Percentiles rank a stretch among this genome's conserved stretches.
Conservation (phyloP, 139 green algal genomes). For the Micractinium sp. region DNA sequence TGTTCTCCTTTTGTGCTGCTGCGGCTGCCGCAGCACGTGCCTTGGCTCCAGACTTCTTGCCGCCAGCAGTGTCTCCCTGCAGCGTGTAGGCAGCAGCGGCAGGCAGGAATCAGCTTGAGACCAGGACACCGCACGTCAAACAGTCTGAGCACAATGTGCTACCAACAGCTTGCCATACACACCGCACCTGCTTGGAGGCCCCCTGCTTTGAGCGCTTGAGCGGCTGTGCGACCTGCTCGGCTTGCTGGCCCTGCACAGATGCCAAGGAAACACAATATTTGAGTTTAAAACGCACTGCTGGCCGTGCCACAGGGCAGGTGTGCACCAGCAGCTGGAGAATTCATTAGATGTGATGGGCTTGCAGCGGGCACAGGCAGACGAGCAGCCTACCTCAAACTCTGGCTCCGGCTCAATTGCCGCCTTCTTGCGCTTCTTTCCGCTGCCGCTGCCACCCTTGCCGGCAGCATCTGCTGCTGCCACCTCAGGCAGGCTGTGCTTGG, state of each 20-base stretch:
- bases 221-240: background rate
- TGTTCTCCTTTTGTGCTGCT: background rate
- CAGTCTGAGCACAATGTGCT: too few species aligned
- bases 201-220: background rate
- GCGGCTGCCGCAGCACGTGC: background rate
- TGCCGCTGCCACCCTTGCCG: background rate
- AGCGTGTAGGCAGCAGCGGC: background rate
- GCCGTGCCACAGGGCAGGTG: too few species aligned
- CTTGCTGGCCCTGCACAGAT: too few species aligned
- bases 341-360: too few species aligned
- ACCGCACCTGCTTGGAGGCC: background rate
- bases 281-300: too few species aligned
- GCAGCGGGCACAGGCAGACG: background rate
- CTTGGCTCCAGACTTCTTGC: slow-evolving; percentile 11
- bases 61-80: background rate
- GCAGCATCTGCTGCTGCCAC: background rate
- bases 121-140: too few species aligned
- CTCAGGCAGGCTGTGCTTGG: background rate
- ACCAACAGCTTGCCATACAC: too few species aligned
- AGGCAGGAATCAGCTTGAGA: background rate
- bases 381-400: background rate
- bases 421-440: slow-evolving; percentile 18
- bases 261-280: too few species aligned
- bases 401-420: background rate
- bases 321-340: too few species aligned